These are phyloP conservation scores for Teratosphaeria gauchensis DNA, from an alignment of 2,329 filamentous ascomycete genomes.

Conservation along the genomic window DNA sequence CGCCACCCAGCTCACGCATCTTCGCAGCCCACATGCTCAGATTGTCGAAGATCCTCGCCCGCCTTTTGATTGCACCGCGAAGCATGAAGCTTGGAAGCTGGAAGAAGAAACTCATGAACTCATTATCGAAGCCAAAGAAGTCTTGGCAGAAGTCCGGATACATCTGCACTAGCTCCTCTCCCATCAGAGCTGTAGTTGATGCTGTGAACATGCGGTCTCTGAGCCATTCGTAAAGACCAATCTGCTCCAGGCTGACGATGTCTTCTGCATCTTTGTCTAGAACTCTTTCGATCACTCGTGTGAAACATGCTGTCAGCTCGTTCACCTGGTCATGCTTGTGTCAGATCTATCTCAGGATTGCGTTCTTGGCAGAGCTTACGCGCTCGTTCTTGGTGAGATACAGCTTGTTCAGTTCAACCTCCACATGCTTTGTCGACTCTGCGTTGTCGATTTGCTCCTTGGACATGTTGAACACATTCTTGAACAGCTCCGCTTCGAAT, in stretches of 20 bases:
- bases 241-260: slow-evolving; percentile 8
- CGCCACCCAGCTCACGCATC: slow-evolving; percentile 17
- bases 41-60: slow-evolving; percentile 16
- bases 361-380: not conserved
- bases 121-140: slow-evolving; percentile 22
- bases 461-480: slow-evolving; percentile 16
- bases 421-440: slow-evolving; percentile 12
- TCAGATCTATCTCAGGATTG: not conserved
- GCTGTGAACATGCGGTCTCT: slow-evolving; percentile 23
- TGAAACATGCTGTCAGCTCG: slow-evolving; percentile 21
- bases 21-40: slow-evolving; percentile 17
- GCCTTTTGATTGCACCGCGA: slow-evolving; percentile 12
- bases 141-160: slow-evolving; percentile 21
- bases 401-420: slow-evolving; percentile 18
- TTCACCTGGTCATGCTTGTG: slow-evolving; percentile 21
- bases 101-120: slow-evolving; percentile 23
- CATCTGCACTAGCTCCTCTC: slow-evolving; percentile 20
- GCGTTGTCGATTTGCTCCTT: slow-evolving; percentile 15
- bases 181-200: slow-evolving; percentile 20
- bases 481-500: slow-evolving; percentile 19
- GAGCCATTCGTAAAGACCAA: slow-evolving; percentile 23
- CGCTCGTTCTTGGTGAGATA: slow-evolving; percentile 11
- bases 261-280: slow-evolving; percentile 14
- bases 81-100: slow-evolving; percentile 17
- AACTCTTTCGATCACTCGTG: slow-evolving; percentile 10